Conservation (phyloP, 306 rosid genomes). For the Fragaria vesca region DNA sequence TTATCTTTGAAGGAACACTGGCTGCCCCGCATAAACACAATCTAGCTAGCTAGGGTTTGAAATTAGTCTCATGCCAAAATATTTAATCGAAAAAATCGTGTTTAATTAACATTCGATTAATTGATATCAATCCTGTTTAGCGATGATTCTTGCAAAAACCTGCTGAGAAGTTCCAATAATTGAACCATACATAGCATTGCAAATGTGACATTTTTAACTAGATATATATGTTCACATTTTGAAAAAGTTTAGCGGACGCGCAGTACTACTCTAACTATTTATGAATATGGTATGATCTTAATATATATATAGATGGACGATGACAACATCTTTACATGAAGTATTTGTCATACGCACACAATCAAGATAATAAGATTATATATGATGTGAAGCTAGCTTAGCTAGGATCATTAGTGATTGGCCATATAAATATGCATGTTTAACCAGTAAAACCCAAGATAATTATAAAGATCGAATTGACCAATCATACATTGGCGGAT, state of each 20-base stretch:
- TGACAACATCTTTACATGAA: background rate
- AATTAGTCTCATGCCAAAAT: too few relatives aligned
- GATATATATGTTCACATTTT: background rate
- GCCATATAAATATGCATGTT: background rate
- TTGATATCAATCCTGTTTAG: too few relatives aligned
- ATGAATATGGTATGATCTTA: background rate
- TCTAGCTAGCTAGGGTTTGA: too few relatives aligned
- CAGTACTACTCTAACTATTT: background rate
- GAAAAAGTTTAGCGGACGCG: background rate
- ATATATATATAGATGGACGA: background rate
- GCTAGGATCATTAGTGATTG: background rate
- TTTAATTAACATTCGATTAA: background rate
- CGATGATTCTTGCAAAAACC: background rate
- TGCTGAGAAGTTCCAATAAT: too few relatives aligned
- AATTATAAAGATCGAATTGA: background rate
- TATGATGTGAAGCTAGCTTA: background rate
- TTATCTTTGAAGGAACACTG: too few relatives aligned
- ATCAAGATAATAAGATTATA: background rate
- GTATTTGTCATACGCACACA: background rate
- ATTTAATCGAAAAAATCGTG: too few relatives aligned
- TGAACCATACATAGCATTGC: background rate
- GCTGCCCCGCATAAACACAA: too few relatives aligned
- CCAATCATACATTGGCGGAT: background rate
- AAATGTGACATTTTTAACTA: background rate
- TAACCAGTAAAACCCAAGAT: background rate